Base-by-base conservation (phyloP, 495 filamentous ascomycete genomes). In the Penicillium odoratum region DNA sequence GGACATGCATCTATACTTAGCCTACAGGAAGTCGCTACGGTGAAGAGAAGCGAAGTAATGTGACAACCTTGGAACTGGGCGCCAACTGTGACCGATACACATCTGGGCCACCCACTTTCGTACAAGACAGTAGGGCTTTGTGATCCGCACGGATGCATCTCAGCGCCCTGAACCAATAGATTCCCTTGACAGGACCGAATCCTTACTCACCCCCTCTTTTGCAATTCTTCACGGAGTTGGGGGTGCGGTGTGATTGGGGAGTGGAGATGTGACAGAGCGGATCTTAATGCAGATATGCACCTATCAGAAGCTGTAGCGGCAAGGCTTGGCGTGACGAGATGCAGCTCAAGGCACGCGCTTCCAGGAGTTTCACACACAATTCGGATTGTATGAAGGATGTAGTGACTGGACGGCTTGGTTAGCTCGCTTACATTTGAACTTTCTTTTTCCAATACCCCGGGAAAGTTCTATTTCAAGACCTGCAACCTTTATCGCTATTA, bases 1-100 rank as follows among this genome's bases (percentile, higher is more conserved):
- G 48, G 53, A 53, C 55, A 67, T 56, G 52, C 54, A 57, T 65
- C 65, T 68, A 68, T 65, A 68, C 59, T 65, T 68, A 68, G 65
- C 21, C 8, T 42, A 10, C 11, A 13, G 33, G 4, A 36, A 11
- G 25, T 42, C 34, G 21, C 18, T 38, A 53, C 31, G 49, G 31
- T 40, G 33, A 28, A 40, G 10, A 51, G 38, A 52, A 44, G 28
- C 8, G 7, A 4, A 11, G 9, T 50, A 58, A 21, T 58, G 61
- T 56, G 61, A 58, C 46, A 16, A 48, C 21, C 21, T 21, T 21
- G 21, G 21, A 21, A 21, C 42, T 43, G 51, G 49, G 66, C 66
- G 60, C 58, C 48, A 64, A 60, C 44, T 10, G 51, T 63, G 54
- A 59, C 48, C 38, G 52, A 48, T 61, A 60, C 55, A 56, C 48